Conservation (phyloP, 228 moss, liverwort and hornwort species). For the Sphagnum fallax region DNA sequence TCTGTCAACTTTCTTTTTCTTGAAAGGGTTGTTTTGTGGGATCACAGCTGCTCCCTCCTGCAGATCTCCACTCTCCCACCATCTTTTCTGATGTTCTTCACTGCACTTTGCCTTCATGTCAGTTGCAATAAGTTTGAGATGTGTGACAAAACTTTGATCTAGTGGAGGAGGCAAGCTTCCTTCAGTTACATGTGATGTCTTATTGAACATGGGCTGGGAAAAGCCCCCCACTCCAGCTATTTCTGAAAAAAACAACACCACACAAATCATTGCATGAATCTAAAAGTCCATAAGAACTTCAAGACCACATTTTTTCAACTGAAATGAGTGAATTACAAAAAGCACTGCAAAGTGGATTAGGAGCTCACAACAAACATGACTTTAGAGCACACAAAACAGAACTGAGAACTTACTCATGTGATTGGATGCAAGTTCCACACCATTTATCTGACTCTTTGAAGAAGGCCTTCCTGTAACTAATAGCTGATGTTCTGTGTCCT, state of each 20-base stretch:
- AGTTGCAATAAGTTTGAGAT: conserved; percentile 4
- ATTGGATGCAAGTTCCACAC: background rate
- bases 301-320: background rate
- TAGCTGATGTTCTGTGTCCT: background rate
- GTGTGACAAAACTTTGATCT: conserved; percentile 1
- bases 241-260: background rate
- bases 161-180: background rate
- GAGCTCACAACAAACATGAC: background rate
- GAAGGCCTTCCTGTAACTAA: background rate
- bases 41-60: background rate
- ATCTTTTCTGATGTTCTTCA: background rate
- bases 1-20: background rate
- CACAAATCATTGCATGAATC: background rate
- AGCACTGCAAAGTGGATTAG: background rate
- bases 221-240: background rate
- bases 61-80: background rate
- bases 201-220: background rate
- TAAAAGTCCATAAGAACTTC: background rate
- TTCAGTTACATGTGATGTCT: background rate
- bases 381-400: no score
- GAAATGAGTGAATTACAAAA: background rate
- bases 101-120: background rate
- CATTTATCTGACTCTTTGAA: background rate
- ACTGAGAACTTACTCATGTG: conserved; percentile 2
- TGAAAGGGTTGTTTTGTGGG: conserved; percentile 9